These are phyloP conservation scores for Platanus orientalis DNA, from an alignment of 164 flowering plant genomes.

Conservation along the genomic window DNA sequence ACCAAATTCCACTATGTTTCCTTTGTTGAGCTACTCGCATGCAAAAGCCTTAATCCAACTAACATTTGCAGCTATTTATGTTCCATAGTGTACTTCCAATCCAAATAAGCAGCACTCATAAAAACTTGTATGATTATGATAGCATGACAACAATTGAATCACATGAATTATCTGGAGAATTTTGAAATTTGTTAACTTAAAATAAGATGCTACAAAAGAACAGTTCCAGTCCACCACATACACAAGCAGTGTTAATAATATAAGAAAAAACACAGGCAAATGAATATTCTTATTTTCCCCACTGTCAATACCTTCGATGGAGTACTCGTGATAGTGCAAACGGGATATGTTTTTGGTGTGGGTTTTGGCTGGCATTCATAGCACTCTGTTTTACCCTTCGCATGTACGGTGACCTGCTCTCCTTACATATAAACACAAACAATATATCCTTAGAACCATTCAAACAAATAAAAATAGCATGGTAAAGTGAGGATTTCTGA, in stretches of 20 bases:
- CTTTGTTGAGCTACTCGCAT: too few relatives aligned
- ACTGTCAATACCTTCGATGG: slow-evolving; percentile 78
- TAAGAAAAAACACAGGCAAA: neutral
- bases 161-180: too few relatives aligned
- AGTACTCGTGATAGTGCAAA: slow-evolving; percentile 98
- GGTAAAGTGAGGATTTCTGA: neutral
- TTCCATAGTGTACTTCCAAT: too few relatives aligned
- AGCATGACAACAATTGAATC: too few relatives aligned
- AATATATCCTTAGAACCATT: slow-evolving; percentile 8
- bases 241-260: neutral
- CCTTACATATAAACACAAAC: slow-evolving; percentile 3
- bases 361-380: slow-evolving; percentile 97
- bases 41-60: too few relatives aligned
- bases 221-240: too few relatives aligned
- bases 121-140: too few relatives aligned
- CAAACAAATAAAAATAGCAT: neutral
- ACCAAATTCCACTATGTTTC: too few relatives aligned
- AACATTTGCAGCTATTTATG: too few relatives aligned
- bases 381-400: slow-evolving; percentile 92
- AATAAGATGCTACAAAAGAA: too few relatives aligned
- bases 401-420: slow-evolving; percentile 85
- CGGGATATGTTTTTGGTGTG: slow-evolving; percentile 93
- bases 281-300: slow-evolving; percentile 2
- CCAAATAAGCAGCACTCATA: too few relatives aligned
- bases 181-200: too few relatives aligned